Base-by-base conservation (phyloP, 192 early-diverging fungal species). In the Powellomyces hirtus region DNA sequence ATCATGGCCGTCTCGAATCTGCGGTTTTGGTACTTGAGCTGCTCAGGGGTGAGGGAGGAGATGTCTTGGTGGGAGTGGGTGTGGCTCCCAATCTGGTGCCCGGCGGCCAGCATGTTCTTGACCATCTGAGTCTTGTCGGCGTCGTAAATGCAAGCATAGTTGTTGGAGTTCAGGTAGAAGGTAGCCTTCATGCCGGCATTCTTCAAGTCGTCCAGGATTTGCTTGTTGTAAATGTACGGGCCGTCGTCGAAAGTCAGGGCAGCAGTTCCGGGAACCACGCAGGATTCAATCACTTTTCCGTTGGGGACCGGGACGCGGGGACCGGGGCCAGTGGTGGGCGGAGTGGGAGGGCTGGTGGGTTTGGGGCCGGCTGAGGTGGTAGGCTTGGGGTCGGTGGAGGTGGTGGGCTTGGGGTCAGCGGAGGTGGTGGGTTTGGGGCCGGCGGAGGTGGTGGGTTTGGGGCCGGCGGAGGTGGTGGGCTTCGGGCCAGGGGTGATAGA, bases 181-280 rank as follows among this genome's bases (percentile, higher is more conserved):
- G 88, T 84, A 3, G 84, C 45, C 40, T 82, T 86, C 37, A 83
- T 60, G 13, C 79, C 79, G 31, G 81, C 50, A 11, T 71, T 29
- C 14, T 71, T 56, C 35, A 90, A 64, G 38, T 73, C 77, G 37
- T 79, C 66, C 33, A 84, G 72, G 35, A 89, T 60, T 2, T 74
- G 71, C 18, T 72, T 66, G 34, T 78, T 77, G 27, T 75, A 81
- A 8, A 63, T 59, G 24, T 79, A 81, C 16, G 87, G 87, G 4
- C 88, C 88, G 77, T 89, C 88, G 73, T 89, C 88, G 62, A 85
- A 89, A 10, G 85, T 85, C 53, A 88, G 44, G n/a, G 71, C 71
- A 34, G 44, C 64, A 16, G 22, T 55, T 16, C 68, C 68, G 18
- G 62, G 62, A 4, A 52, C 46, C n/a, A 14, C 46, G 46, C n/a